These are phyloP conservation scores for Penicillium nucicola DNA, from an alignment of 495 filamentous ascomycete species.

Conservation along the genomic window DNA sequence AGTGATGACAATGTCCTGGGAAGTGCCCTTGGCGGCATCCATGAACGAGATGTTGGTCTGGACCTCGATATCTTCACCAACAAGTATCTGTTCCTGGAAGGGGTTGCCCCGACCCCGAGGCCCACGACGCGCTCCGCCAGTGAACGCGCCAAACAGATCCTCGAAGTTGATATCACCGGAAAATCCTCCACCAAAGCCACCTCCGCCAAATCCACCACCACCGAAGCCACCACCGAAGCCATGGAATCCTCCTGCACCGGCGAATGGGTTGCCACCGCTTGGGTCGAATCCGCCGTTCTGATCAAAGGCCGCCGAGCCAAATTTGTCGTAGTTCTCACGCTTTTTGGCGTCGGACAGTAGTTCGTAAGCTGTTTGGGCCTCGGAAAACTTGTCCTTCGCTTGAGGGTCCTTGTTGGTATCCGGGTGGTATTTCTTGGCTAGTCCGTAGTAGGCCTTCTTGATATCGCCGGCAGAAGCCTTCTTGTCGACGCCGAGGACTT, in stretches of 20 bases:
- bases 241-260: constrained; percentile 46
- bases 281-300: constrained; percentile 69
- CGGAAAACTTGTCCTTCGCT: constrained; percentile 91
- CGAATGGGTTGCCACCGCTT: constrained; percentile 64
- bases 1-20: constrained; percentile 72
- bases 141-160: constrained; percentile 88
- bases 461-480: constrained; percentile 80
- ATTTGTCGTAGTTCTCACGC: constrained; percentile 85
- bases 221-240: constrained; percentile 57
- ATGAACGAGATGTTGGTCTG: constrained; percentile 90
- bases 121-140: constrained; percentile 58
- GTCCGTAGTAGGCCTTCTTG: constrained; percentile 96
- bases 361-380: constrained; percentile 90
- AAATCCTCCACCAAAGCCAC: constrained; percentile 57
- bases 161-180: constrained; percentile 87
- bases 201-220: constrained; percentile 31
- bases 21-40: constrained; percentile 89
- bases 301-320: constrained; percentile 86
- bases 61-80: constrained; percentile 92
- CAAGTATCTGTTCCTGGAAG: constrained; percentile 73
- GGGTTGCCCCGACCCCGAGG: constrained; percentile 54
- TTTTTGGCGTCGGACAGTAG: constrained; percentile 88
- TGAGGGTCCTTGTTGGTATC: constrained; percentile 93
- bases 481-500: constrained; percentile 77
- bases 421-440: constrained; percentile 98